Evolutionary conservation across 257 asterid genomes (phyloP).

Genomic region (Lycium ferocissimum): DNA sequence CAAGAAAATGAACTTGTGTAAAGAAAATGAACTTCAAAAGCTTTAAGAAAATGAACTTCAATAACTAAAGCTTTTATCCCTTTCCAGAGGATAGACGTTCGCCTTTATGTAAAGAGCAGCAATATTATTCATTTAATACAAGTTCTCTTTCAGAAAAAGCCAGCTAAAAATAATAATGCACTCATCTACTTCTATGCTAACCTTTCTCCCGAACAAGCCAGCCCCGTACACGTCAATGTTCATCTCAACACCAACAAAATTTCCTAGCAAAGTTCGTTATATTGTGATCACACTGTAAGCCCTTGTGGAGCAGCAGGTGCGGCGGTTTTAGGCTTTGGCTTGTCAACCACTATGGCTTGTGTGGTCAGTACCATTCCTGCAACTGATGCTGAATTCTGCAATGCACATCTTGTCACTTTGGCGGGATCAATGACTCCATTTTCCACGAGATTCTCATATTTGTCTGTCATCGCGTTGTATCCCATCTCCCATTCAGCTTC

Average conservation of each 20-base stretch:
- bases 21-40: background rate
- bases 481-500: constrained; percentile 85
- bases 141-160: background rate
- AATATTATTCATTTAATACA: background rate
- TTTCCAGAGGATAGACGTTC: background rate
- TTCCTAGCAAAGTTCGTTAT: constrained; percentile 23
- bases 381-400: constrained; percentile 91
- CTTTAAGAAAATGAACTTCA: background rate
- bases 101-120: background rate
- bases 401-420: constrained; percentile 84
- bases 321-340: constrained; percentile 64
- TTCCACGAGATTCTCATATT: constrained; percentile 73
- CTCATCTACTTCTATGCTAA: background rate
- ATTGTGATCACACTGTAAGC: constrained; percentile 48
- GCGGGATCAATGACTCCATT: constrained; percentile 97
- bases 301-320: constrained; percentile 60
- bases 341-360: constrained; percentile 96
- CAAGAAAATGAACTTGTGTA: background rate
- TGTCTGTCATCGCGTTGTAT: constrained; percentile 89
- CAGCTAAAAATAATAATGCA: background rate
- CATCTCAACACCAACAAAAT: constrained; percentile 31
- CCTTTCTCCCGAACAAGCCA: background rate
- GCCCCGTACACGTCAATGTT: background rate
- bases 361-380: constrained; percentile 99
- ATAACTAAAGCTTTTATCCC: background rate